Evolutionary conservation across 768 basidiomycete genomes (phyloP).

Genomic region (Fistulinella prunicolor): DNA sequence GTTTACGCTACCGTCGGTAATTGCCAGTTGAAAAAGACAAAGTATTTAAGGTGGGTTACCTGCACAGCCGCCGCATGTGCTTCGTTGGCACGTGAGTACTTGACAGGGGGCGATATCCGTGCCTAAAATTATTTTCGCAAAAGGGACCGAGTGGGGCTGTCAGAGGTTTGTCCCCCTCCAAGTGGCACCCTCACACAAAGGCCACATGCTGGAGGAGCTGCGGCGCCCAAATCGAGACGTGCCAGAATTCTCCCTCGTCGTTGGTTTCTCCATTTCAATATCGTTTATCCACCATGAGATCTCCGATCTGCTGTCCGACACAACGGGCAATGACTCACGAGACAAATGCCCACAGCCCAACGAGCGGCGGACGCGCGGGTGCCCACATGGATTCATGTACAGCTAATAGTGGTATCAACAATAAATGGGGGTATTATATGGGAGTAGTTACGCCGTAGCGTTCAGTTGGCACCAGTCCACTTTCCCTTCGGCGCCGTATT

Average conservation of each 20-base stretch:
- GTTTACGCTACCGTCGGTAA: slow-evolving; percentile 27
- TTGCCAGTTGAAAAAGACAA: slow-evolving; percentile 22
- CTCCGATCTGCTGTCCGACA: slow-evolving; percentile 18
- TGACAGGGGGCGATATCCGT: slow-evolving; percentile 17
- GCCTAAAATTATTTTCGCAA: slow-evolving; percentile 7
- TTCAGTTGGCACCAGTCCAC: slow-evolving; percentile 72
- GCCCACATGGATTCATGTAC: slow-evolving; percentile 18
- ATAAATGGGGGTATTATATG: slow-evolving; percentile 24
- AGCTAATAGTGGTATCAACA: slow-evolving; percentile 28
- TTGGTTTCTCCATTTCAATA: slow-evolving; percentile 28
- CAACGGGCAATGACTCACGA: too few relatives aligned
- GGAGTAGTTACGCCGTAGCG: slow-evolving; percentile 15
- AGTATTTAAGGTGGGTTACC: slow-evolving; percentile 31
- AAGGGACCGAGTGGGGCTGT: slow-evolving; percentile 18
- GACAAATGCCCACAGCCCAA: slow-evolving; percentile 27
- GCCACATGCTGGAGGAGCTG: slow-evolving; percentile 10
- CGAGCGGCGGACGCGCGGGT: slow-evolving; percentile 5
- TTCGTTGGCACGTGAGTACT: slow-evolving; percentile 22
- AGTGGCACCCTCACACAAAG: too few relatives aligned
- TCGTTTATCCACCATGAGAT: slow-evolving; percentile 16
- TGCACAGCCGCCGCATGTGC: slow-evolving; percentile 27
- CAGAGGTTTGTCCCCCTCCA: neutral
- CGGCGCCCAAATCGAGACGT: slow-evolving; percentile 8
- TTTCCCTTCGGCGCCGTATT: slow-evolving; percentile 67
- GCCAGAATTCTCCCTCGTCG: slow-evolving; percentile 1